A percentile compares a stretch with the other conserved stretches of the same genome.
Conservation (phyloP, 129 eudicot species). For the Heracleum sosnowskyi region DNA sequence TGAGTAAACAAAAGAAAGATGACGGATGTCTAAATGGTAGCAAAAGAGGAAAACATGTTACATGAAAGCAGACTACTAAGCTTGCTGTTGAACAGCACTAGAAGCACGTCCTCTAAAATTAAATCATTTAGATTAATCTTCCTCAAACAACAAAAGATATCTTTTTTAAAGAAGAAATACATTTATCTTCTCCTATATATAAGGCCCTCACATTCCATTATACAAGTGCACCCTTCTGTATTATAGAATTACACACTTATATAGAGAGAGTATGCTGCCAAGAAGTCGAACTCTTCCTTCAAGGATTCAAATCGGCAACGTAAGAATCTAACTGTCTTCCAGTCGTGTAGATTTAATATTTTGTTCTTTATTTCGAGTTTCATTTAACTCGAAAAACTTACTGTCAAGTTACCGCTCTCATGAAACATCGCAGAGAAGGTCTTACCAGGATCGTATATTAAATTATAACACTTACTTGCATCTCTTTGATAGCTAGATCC, state of each 20-base stretch:
- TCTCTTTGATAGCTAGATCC: neutral
- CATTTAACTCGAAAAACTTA: too few species aligned
- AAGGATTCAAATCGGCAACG: constrained; percentile 45
- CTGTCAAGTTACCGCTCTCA: too few species aligned
- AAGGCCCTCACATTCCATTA: neutral
- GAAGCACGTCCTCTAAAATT: too few species aligned
- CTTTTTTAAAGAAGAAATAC: neutral
- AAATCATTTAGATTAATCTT: too few species aligned
- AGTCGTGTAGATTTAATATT: neutral
- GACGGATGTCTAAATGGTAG: neutral
- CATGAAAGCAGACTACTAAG: too few species aligned
- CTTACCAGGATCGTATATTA: too few species aligned
- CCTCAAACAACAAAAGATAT: neutral
- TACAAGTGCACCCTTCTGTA: neutral
- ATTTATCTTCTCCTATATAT: neutral
- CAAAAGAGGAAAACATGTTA: neutral
- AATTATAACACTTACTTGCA: neutral
- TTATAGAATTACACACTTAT: too few species aligned
- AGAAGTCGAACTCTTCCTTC: constrained; percentile 69
- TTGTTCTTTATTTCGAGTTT: too few species aligned
- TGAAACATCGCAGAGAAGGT: too few species aligned
- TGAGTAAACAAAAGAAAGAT: too few species aligned
- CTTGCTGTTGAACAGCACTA: too few species aligned
- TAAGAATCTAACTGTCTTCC: constrained; percentile 10
- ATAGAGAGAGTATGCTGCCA: constrained; percentile 30